phyloP scores from a whole-genome alignment of 257 asterid species.

The Handroanthus guayacan region DNA sequence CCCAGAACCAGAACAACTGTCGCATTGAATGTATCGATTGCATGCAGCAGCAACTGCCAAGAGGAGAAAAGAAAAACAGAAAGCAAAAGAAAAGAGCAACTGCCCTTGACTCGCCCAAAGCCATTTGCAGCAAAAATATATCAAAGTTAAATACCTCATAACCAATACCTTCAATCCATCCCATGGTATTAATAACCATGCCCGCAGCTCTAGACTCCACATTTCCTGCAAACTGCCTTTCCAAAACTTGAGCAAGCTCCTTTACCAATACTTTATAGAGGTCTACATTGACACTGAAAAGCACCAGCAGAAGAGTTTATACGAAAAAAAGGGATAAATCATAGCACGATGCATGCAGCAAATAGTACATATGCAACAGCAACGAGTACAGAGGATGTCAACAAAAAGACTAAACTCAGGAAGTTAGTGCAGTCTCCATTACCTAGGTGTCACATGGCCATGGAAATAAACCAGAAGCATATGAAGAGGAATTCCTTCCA shows the following conservation, averaged over 20 bases:
- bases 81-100: conserved; percentile 10
- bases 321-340: conserved; percentile 15
- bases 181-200: conserved; percentile 97
- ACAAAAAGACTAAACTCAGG: conserved; percentile 13
- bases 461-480: conserved; percentile 97
- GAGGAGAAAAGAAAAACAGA: conserved; percentile 14
- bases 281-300: conserved; percentile 83
- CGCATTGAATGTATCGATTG: conserved; percentile 83
- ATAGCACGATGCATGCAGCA: not conserved
- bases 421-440: conserved; percentile 31
- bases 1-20: conserved; percentile 93
- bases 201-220: conserved; percentile 96
- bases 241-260: conserved; percentile 89
- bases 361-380: conserved; percentile 6
- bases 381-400: not conserved
- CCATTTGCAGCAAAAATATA: conserved; percentile 6
- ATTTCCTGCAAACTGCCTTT: conserved; percentile 82
- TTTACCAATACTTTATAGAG: conserved; percentile 87
- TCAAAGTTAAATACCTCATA: conserved; percentile 70
- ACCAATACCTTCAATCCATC: conserved; percentile 96
- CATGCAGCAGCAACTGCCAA: conserved; percentile 90
- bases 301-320: conserved; percentile 37
- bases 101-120: conserved; percentile 24
- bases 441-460: conserved; percentile 93
- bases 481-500: conserved; percentile 97